These are phyloP conservation scores for Didymella sp. DNA, from an alignment of 2,329 filamentous ascomycete species.

Conservation along the genomic window DNA sequence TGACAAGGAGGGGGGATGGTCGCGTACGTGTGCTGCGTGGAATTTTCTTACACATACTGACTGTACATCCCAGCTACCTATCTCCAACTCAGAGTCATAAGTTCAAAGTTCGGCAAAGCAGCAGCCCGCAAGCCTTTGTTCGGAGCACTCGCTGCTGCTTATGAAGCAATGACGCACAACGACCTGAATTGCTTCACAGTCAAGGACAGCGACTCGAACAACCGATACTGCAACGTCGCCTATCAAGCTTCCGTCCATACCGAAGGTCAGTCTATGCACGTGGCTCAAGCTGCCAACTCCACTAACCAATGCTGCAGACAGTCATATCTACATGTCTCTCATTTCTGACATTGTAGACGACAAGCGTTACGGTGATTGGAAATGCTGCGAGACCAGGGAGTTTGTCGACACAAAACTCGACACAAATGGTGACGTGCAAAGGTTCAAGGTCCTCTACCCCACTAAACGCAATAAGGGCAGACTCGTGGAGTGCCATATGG, in stretches of 20 bases:
- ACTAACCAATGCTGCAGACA: not conserved
- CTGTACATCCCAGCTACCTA: not conserved
- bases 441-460: conserved; percentile 6
- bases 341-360: not conserved
- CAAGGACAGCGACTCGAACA: not conserved
- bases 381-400: conserved; percentile 4
- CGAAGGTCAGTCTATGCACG: not conserved
- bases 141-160: conserved; percentile 1
- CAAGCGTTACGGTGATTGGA: not conserved
- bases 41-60: not conserved
- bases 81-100: not conserved
- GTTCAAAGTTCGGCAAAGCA: not conserved
- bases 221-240: conserved; percentile 5
- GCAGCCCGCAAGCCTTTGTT: not conserved
- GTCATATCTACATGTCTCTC: not conserved
- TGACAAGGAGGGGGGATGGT: too few relatives aligned
- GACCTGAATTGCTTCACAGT: conserved; percentile 3
- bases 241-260: not conserved
- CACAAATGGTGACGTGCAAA: not conserved
- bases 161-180: not conserved
- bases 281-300: not conserved
- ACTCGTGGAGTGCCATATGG: not conserved
- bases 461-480: not conserved
- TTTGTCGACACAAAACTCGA: conserved; percentile 3
- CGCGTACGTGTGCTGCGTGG: not conserved